Evolutionary conservation across 2,329 filamentous ascomycete species (phyloP).

Genomic region (Monosporascus sp.): DNA sequence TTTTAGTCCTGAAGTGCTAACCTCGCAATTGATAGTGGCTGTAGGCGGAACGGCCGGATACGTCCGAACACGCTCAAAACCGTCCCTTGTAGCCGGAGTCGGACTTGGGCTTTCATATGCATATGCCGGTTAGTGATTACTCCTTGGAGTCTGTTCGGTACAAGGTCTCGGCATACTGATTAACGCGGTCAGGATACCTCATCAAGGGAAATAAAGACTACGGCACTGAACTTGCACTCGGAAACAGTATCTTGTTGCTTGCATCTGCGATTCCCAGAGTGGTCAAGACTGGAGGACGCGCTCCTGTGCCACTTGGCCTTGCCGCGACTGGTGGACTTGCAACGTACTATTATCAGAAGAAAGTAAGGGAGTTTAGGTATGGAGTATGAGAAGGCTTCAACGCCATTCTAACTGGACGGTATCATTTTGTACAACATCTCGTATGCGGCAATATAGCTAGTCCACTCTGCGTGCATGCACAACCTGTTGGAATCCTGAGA

Average conservation of each 20-base stretch:
- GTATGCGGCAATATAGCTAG: too few species aligned
- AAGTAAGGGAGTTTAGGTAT: constrained; percentile 34
- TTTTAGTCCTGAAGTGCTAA: neutral
- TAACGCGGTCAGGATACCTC: constrained; percentile 29
- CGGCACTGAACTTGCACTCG: constrained; percentile 35
- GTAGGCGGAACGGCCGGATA: constrained; percentile 28
- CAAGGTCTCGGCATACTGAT: neutral
- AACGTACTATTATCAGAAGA: constrained; percentile 37
- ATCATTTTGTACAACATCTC: too few species aligned
- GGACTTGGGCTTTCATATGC: constrained; percentile 28
- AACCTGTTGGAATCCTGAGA: too few species aligned
- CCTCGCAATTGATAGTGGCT: constrained; percentile 18
- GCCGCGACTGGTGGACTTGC: constrained; percentile 29
- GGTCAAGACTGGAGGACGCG: constrained; percentile 32
- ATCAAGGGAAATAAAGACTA: constrained; percentile 38
- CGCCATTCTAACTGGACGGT: too few species aligned
- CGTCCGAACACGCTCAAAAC: constrained; percentile 23
- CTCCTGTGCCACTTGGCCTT: constrained; percentile 31
- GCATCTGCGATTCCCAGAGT: constrained; percentile 33
- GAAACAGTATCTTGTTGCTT: constrained; percentile 32
- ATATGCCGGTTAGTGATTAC: constrained; percentile 18
- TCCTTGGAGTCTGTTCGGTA: neutral
- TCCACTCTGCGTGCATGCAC: too few species aligned
- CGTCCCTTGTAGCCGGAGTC: constrained; percentile 28
- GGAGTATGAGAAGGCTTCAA: constrained; percentile 24